A percentile compares a stretch with the other conserved stretches of the same genome.
Conservation (phyloP, 768 basidiomycete genomes). For the Trametes sanguinea region DNA sequence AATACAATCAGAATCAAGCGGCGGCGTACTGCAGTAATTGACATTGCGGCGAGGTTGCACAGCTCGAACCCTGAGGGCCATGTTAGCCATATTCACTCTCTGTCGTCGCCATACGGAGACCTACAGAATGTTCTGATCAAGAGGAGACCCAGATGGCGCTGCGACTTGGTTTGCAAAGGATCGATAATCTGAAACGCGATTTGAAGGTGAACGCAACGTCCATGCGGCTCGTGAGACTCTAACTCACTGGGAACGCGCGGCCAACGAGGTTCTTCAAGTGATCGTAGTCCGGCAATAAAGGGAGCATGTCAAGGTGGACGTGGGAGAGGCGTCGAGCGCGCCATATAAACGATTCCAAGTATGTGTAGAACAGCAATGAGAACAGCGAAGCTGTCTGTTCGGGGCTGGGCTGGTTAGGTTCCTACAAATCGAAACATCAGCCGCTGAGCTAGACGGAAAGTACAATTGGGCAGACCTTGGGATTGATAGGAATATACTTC, state of each 20-base stretch:
- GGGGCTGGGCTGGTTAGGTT: constrained; percentile 21
- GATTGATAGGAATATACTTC: constrained; percentile 43
- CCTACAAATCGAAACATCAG: not conserved
- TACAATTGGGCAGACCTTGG: constrained; percentile 26
- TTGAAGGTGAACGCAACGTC: not conserved
- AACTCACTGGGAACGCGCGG: constrained; percentile 30
- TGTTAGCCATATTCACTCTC: not conserved
- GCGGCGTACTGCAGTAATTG: constrained; percentile 22
- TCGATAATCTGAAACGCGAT: constrained; percentile 34
- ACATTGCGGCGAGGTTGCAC: constrained; percentile 19
- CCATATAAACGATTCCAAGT: constrained; percentile 40
- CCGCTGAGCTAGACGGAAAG: no score
- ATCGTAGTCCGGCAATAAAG: constrained; percentile 37
- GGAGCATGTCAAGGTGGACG: constrained; percentile 37
- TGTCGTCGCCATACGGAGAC: not conserved
- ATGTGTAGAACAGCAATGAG: constrained; percentile 43
- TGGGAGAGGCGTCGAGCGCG: constrained; percentile 35
- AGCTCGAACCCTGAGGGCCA: constrained; percentile 23
- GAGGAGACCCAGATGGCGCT: constrained; percentile 38
- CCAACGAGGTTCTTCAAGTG: constrained; percentile 29
- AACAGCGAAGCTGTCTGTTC: constrained; percentile 49
- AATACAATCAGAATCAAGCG: not conserved
- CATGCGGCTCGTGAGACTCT: not conserved
- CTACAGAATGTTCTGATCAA: constrained; percentile 34
- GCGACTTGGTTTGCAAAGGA: constrained; percentile 36